phyloP scores from a whole-genome alignment of 108 stramenopile species.

The Cyclotella baltica region DNA sequence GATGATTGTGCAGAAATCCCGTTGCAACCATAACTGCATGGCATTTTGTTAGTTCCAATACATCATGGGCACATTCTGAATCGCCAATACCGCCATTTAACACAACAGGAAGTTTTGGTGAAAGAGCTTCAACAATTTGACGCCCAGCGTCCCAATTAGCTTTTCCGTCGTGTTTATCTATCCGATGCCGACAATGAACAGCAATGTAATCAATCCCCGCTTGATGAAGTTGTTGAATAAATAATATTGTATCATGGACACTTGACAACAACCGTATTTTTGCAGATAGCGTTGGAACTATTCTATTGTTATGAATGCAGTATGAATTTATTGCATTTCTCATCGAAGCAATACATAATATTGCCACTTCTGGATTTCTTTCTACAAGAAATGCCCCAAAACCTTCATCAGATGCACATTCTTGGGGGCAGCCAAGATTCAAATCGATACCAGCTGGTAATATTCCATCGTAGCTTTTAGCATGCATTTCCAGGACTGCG shows the following conservation, averaged over 20 bases:
- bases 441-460: constrained; percentile 59
- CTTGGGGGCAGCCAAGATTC: constrained; percentile 69
- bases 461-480: constrained; percentile 12
- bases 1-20: constrained; percentile 57
- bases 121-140: constrained; percentile 44
- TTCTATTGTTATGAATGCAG: neutral
- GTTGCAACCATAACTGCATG: constrained; percentile 64
- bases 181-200: constrained; percentile 57
- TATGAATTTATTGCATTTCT: constrained; percentile 49
- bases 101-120: constrained; percentile 37
- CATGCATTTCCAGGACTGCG: constrained; percentile 47
- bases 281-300: constrained; percentile 52
- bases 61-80: constrained; percentile 18
- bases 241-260: constrained; percentile 48
- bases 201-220: constrained; percentile 60
- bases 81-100: constrained; percentile 56
- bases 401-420: constrained; percentile 49
- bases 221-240: constrained; percentile 37
- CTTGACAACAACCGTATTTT: constrained; percentile 58
- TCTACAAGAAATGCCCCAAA: constrained; percentile 71
- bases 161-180: constrained; percentile 52
- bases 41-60: constrained; percentile 49
- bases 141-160: constrained; percentile 53
- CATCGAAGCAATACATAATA: constrained; percentile 59
- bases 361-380: constrained; percentile 39